A percentile compares a stretch with the other conserved stretches of the same genome.
Evolutionary conservation across 371 early-diverging fungal species (phyloP).

Genomic region (Mortierella sp.): DNA sequence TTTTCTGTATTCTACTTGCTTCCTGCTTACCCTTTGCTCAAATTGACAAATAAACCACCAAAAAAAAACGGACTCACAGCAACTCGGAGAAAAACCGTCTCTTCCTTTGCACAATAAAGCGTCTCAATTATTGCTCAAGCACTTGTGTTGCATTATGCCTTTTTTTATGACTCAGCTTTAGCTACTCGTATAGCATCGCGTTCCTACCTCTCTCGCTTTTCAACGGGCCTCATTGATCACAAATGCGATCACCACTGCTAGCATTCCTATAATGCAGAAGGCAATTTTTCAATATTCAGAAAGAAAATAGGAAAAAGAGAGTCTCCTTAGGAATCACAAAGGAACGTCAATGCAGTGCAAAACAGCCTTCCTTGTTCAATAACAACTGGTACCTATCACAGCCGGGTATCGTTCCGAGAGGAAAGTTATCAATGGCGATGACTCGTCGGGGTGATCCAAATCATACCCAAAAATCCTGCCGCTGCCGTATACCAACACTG

Average conservation of each 20-base stretch:
- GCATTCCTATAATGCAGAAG: constrained; percentile 31
- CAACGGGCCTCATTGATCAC: constrained; percentile 48
- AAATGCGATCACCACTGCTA: constrained; percentile 47
- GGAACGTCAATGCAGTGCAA: too few species aligned
- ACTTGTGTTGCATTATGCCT: too few species aligned
- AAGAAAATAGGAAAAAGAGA: constrained; percentile 1
- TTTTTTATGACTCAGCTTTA: too few species aligned
- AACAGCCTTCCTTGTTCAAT: too few species aligned
- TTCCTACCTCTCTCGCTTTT: background rate
- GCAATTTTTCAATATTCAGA: background rate
- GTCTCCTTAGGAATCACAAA: background rate
- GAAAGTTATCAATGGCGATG: constrained; percentile 17
- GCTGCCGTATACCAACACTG: constrained; percentile 38
- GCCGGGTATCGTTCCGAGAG: constrained; percentile 33
- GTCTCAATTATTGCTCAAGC: too few species aligned
- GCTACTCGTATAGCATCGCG: too few species aligned
- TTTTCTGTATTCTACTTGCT: background rate
- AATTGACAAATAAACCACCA: background rate
- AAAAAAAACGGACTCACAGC: background rate
- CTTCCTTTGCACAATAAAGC: too few species aligned
- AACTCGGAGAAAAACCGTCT: too few species aligned
- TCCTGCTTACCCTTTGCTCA: background rate
- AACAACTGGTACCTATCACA: constrained; percentile 50
- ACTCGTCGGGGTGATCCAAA: constrained; percentile 20
- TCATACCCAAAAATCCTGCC: constrained; percentile 28